Conservation (phyloP, 2,329 filamentous ascomycete species). For the Penicillium nordicum region DNA sequence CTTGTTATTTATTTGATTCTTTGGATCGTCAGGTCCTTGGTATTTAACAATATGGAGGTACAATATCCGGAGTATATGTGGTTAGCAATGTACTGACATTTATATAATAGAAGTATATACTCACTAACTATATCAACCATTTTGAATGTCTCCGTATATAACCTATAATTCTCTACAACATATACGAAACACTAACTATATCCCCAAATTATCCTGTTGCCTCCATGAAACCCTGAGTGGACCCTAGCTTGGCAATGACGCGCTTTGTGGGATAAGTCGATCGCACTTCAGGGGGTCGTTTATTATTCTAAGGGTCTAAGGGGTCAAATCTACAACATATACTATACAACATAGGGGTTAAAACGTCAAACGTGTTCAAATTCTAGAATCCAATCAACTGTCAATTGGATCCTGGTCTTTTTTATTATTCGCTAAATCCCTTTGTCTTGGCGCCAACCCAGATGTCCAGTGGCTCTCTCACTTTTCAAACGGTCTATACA, state of each 20-base stretch:
- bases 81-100: background rate
- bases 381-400: background rate
- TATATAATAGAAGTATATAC: background rate
- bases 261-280: background rate
- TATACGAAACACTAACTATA: no score
- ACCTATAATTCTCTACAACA: no score
- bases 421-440: background rate
- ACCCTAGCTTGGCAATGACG: conserved; percentile 5
- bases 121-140: background rate
- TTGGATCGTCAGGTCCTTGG: background rate
- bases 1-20: background rate
- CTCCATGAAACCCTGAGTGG: background rate
- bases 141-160: background rate
- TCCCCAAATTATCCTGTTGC: background rate
- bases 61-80: no score
- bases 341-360: background rate
- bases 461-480: background rate
- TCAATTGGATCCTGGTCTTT: background rate
- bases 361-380: background rate
- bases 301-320: background rate
- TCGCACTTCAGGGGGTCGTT: conserved; percentile 3
- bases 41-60: no score
- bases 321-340: background rate
- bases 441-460: background rate
- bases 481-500: background rate